A percentile compares a stretch with the other conserved stretches of the same genome.
These are phyloP conservation scores for Diacronema lutheri DNA, from an alignment of 78 protist species.

Conservation along the genomic window DNA sequence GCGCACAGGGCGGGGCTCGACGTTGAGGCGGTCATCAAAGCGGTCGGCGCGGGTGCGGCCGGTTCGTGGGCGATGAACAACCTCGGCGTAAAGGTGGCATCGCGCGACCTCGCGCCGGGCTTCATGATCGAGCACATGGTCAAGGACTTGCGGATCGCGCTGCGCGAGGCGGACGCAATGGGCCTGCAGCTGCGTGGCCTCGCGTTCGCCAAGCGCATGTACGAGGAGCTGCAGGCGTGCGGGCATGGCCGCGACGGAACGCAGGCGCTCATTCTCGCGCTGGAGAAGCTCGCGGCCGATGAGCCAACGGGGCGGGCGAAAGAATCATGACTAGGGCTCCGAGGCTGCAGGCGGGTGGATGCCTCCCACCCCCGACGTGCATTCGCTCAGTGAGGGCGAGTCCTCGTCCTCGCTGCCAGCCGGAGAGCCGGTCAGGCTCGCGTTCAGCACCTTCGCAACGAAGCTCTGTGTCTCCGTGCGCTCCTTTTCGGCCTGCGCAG, in stretches of 20 bases:
- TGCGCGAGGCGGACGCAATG: slow-evolving; percentile 40
- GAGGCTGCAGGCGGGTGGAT: too few species aligned
- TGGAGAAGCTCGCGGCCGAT: too few species aligned
- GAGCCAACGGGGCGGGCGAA: too few species aligned
- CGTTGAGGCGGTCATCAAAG: slow-evolving; percentile 17
- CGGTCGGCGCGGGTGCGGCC: slow-evolving; percentile 68
- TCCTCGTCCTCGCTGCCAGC: too few species aligned
- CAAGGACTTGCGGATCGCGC: slow-evolving; percentile 72
- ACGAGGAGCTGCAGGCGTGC: background rate
- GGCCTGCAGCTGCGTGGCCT: slow-evolving; percentile 65
- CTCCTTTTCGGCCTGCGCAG: too few species aligned
- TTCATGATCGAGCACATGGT: slow-evolving; percentile 71
- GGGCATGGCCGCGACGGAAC: slow-evolving; percentile 64
- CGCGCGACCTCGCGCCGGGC: slow-evolving; percentile 65
- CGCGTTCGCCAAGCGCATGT: slow-evolving; percentile 42
- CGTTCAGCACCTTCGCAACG: too few species aligned
- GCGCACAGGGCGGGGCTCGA: slow-evolving; percentile 61
- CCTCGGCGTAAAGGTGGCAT: slow-evolving; percentile 40
- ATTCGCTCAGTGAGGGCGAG: too few species aligned
- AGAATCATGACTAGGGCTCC: too few species aligned
- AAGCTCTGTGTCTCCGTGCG: too few species aligned
- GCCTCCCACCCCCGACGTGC: too few species aligned
- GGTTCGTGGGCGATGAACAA: slow-evolving; percentile 48
- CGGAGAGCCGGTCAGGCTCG: too few species aligned
- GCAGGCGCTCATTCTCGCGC: slow-evolving; percentile 56